Evolutionary conservation across 2,329 filamentous ascomycete genomes (phyloP).

Genomic region (Sporothrix euskadiensis): DNA sequence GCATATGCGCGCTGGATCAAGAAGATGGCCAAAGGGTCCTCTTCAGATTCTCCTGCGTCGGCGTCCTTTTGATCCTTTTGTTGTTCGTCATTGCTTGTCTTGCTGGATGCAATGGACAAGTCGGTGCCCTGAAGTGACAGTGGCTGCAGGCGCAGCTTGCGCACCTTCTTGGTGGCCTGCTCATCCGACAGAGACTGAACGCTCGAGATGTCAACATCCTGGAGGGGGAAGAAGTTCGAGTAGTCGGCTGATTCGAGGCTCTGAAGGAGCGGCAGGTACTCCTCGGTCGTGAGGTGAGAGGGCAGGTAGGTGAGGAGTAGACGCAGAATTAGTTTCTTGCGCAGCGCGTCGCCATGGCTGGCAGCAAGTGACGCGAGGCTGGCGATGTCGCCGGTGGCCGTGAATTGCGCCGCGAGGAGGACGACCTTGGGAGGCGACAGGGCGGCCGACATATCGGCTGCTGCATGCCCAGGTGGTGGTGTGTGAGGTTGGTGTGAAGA

Average conservation of each 20-base stretch:
- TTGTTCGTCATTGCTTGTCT: constrained; percentile 44
- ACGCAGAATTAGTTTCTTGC: constrained; percentile 65
- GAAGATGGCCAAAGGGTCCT: constrained; percentile 53
- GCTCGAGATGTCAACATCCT: constrained; percentile 55
- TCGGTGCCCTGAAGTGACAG: constrained; percentile 47
- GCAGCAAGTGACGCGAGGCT: constrained; percentile 62
- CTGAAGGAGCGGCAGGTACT: constrained; percentile 63
- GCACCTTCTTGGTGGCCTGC: constrained; percentile 63
- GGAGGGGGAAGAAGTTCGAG: constrained; percentile 36
- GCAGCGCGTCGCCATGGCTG: constrained; percentile 58
- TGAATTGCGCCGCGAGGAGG: constrained; percentile 70
- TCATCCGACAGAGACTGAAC: constrained; percentile 62
- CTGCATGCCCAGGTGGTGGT: neutral
- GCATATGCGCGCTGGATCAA: constrained; percentile 66
- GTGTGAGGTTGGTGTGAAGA: neutral
- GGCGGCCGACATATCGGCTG: constrained; percentile 35
- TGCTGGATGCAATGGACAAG: constrained; percentile 26
- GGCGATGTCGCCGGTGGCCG: constrained; percentile 64
- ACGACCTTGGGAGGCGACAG: constrained; percentile 68
- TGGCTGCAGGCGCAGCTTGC: constrained; percentile 63
- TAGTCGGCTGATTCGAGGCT: constrained; percentile 53
- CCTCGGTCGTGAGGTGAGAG: constrained; percentile 64
- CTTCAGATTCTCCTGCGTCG: constrained; percentile 35
- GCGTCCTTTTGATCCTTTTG: constrained; percentile 45
- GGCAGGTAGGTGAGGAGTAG: constrained; percentile 77